These are phyloP conservation scores for Besnoitia besnoiti DNA, from an alignment of 169 alveolate genomes.

Conservation along the genomic window DNA sequence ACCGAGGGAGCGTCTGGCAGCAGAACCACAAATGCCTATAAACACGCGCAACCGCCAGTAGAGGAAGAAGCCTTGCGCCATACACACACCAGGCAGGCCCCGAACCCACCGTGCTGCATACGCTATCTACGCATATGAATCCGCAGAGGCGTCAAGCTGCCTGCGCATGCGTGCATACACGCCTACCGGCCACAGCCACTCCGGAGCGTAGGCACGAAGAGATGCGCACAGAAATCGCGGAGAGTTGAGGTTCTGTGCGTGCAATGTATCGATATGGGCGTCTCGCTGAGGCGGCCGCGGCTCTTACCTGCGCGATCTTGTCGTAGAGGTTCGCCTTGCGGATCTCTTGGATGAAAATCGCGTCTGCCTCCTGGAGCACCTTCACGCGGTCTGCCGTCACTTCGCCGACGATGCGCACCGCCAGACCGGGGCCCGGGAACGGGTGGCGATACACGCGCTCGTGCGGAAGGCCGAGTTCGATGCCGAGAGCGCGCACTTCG, in stretches of 20 bases:
- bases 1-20: constrained; percentile 74
- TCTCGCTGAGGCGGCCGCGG: too few species aligned
- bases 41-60: background rate
- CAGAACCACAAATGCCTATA: constrained; percentile 77
- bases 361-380: constrained; percentile 70
- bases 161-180: background rate
- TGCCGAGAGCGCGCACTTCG: constrained; percentile 76
- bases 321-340: constrained; percentile 59
- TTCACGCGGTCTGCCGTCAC: constrained; percentile 70
- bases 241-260: background rate
- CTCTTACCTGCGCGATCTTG: constrained; percentile 55
- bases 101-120: background rate
- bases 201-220: background rate
- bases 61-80: background rate
- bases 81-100: background rate
- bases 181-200: background rate
- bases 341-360: constrained; percentile 61
- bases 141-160: background rate
- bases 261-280: background rate
- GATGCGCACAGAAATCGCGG: background rate
- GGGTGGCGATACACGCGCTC: constrained; percentile 75
- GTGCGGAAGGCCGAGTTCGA: constrained; percentile 67
- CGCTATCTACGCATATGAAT: background rate
- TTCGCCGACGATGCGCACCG: constrained; percentile 75
- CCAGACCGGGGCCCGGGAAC: constrained; percentile 81